Evolutionary conservation across 2,329 filamentous ascomycete genomes (phyloP).

Genomic region (Ceratocystiopsis sp.): DNA sequence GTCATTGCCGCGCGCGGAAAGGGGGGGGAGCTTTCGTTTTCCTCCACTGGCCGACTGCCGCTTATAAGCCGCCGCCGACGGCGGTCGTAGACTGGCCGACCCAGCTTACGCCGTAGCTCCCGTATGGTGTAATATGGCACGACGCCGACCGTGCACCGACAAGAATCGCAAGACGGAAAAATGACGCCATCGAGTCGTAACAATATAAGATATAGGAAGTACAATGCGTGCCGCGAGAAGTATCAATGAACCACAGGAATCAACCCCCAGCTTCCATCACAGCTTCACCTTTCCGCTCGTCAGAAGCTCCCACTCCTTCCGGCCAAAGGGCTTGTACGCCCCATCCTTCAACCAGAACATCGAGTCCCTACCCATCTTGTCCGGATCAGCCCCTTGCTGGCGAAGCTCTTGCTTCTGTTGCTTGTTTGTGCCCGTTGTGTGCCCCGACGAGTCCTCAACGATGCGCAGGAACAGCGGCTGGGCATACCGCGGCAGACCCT

Average conservation of each 20-base stretch:
- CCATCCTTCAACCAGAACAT: slow-evolving; percentile 50
- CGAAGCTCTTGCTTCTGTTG: slow-evolving; percentile 65
- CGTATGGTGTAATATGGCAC: too few species aligned
- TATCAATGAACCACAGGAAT: too few species aligned
- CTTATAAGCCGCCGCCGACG: too few species aligned
- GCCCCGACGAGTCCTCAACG: slow-evolving; percentile 35
- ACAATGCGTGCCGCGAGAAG: too few species aligned
- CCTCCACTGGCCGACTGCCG: too few species aligned
- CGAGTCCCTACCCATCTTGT: slow-evolving; percentile 28
- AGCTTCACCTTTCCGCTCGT: slow-evolving; percentile 54
- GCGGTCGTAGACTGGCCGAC: too few species aligned
- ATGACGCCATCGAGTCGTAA: too few species aligned
- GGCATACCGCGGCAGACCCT: slow-evolving; percentile 53
- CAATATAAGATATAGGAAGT: too few species aligned
- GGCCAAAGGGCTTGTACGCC: slow-evolving; percentile 50
- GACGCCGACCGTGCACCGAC: too few species aligned
- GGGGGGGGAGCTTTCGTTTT: too few species aligned
- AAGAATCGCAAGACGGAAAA: too few species aligned
- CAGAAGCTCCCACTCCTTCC: slow-evolving; percentile 51
- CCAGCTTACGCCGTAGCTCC: too few species aligned
- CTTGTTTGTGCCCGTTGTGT: slow-evolving; percentile 73
- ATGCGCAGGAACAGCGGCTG: slow-evolving; percentile 63
- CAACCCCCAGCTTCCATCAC: slow-evolving; percentile 16
- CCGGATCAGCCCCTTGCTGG: slow-evolving; percentile 56
- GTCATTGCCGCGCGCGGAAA: slow-evolving; percentile 3